A percentile compares a stretch with the other conserved stretches of the same genome.
Evolutionary conservation across 495 filamentous ascomycete species (phyloP).

Genomic region (Lasiosphaeris hirsuta): DNA sequence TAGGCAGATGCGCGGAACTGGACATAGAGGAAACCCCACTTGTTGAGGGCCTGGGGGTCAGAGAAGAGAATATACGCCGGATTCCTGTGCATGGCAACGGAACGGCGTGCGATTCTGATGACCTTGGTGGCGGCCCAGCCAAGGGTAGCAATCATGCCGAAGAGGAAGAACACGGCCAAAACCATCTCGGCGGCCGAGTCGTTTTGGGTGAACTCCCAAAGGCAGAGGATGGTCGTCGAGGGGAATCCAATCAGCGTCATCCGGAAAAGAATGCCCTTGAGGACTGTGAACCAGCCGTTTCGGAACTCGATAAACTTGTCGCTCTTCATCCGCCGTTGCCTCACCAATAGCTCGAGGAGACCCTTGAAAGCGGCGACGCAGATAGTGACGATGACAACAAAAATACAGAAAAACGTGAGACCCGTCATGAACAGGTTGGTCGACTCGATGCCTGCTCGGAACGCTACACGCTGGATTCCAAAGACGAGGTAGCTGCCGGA

Average conservation of each 20-base stretch:
- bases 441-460: constrained; percentile 76
- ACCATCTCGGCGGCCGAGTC: constrained; percentile 88
- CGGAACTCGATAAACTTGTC: constrained; percentile 95
- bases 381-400: constrained; percentile 67
- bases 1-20: constrained; percentile 96
- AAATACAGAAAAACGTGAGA: constrained; percentile 81
- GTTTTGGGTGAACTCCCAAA: constrained; percentile 87
- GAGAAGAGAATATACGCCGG: constrained; percentile 97
- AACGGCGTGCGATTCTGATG: constrained; percentile 81
- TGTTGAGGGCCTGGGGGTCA: constrained; percentile 88
- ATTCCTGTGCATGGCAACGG: constrained; percentile 91
- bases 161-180: constrained; percentile 83
- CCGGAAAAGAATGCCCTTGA: constrained; percentile 82
- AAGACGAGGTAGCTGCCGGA: constrained; percentile 65
- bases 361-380: constrained; percentile 80
- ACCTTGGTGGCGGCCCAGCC: constrained; percentile 90
- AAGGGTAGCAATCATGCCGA: constrained; percentile 78
- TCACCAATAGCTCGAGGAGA: constrained; percentile 68
- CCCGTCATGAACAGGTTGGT: constrained; percentile 96
- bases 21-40: constrained; percentile 98
- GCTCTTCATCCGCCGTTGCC: constrained; percentile 73
- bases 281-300: constrained; percentile 65
- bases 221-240: constrained; percentile 86
- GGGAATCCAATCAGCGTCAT: constrained; percentile 92
- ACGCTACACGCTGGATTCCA: constrained; percentile 89